phyloP scores from a whole-genome alignment of 2,329 filamentous ascomycete genomes.

The Neopestalotiopsis rosae region DNA sequence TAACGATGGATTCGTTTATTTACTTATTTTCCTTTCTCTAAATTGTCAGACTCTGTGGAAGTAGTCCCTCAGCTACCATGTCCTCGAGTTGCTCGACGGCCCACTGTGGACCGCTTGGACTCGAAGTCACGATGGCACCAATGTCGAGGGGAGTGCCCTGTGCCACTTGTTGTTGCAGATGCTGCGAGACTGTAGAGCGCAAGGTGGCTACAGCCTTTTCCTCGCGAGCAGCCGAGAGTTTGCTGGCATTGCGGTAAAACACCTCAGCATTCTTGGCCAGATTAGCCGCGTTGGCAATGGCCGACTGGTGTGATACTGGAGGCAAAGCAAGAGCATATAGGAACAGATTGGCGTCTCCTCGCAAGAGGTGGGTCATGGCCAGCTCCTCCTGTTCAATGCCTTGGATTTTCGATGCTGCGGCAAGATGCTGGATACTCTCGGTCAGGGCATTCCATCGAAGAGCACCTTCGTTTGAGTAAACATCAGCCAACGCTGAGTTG shows the following conservation, averaged over 20 bases:
- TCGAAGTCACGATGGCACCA: conserved; percentile 20
- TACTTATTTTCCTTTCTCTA: not conserved
- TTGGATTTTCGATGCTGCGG: conserved; percentile 27
- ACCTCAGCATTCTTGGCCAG: conserved; percentile 35
- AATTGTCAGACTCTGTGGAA: conserved; percentile 16
- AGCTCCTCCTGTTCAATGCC: conserved; percentile 27
- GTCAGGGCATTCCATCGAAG: conserved; percentile 35
- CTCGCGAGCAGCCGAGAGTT: conserved; percentile 26
- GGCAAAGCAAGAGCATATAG: conserved; percentile 32
- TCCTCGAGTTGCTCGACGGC: conserved; percentile 28
- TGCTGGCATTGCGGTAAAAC: conserved; percentile 38
- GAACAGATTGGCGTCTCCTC: conserved; percentile 34
- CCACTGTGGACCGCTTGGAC: conserved; percentile 25
- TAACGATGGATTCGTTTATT: not conserved
- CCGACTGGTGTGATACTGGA: conserved; percentile 29
- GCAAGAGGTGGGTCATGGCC: conserved; percentile 33
- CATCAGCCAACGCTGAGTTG: conserved; percentile 31
- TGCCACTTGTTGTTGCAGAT: conserved; percentile 20
- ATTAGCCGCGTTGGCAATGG: conserved; percentile 26
- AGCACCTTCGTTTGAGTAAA: conserved; percentile 22
- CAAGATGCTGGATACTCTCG: conserved; percentile 28
- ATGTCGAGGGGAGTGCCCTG: conserved; percentile 19
- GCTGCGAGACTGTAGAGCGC: conserved; percentile 24
- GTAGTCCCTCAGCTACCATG: conserved; percentile 26
- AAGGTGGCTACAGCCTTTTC: conserved; percentile 24